These are phyloP conservation scores for Metschnikowia similis DNA, from an alignment of 805 yeast genomes.

Conservation along the genomic window DNA sequence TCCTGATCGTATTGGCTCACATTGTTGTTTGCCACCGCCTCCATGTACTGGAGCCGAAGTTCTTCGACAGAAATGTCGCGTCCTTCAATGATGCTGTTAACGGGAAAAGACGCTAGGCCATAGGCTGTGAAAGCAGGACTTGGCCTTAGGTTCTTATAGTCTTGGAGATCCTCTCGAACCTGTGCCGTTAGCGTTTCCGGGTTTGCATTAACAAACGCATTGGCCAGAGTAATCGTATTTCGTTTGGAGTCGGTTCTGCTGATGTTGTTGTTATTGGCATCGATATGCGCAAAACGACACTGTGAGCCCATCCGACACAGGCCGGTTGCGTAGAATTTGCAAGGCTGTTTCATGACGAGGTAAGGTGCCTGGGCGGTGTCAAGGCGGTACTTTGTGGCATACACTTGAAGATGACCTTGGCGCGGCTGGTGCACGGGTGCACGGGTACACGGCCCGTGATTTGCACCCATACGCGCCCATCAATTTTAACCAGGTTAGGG, in stretches of 20 bases:
- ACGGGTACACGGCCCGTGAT: conserved; percentile 4
- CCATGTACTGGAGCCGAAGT: conserved; percentile 41
- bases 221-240: conserved; percentile 3
- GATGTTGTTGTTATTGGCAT: conserved; percentile 3
- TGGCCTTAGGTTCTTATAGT: conserved; percentile 21
- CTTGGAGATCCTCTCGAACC: conserved; percentile 22
- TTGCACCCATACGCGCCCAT: conserved; percentile 8
- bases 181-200: conserved; percentile 14
- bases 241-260: conserved; percentile 3
- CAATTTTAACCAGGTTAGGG: too few species aligned
- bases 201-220: conserved; percentile 7
- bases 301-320: conserved; percentile 25
- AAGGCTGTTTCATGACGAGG: conserved; percentile 10
- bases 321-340: conserved; percentile 24
- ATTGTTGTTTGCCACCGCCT: conserved; percentile 35
- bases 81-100: conserved; percentile 44
- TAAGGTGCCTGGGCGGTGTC: not conserved
- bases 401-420: not conserved
- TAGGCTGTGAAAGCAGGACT: conserved; percentile 40
- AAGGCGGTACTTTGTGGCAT: not conserved
- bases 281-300: conserved; percentile 24
- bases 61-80: conserved; percentile 57
- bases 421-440: conserved; percentile 5
- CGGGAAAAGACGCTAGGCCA: conserved; percentile 47
- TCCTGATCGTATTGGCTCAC: conserved; percentile 38